Percentiles rank a stretch among this genome's conserved stretches.
Evolutionary conservation across 2,329 filamentous ascomycete species (phyloP).

Genomic region (Moelleriella libera): DNA sequence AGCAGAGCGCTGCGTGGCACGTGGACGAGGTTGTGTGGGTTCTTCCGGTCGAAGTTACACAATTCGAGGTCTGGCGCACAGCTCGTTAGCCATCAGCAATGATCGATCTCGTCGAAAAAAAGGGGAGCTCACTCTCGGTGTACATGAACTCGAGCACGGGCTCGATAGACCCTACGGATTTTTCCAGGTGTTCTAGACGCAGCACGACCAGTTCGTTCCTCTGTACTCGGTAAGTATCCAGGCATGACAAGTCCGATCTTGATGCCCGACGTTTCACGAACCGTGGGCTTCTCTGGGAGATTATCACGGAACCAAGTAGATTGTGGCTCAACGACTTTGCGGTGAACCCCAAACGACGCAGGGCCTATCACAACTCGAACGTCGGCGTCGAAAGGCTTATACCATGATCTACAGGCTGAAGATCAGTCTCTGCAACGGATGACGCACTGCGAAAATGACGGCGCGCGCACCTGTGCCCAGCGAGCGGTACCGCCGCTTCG

Average conservation of each 20-base stretch:
- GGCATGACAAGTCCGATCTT: too few relatives aligned
- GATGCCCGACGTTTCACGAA: constrained; percentile 3
- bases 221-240: constrained; percentile 7
- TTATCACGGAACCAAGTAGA: constrained; percentile 20
- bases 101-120: neutral
- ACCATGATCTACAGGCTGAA: constrained; percentile 14
- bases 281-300: constrained; percentile 14
- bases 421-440: neutral
- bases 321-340: constrained; percentile 16
- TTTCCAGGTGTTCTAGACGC: constrained; percentile 5
- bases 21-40: constrained; percentile 13
- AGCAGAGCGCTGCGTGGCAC: constrained; percentile 17
- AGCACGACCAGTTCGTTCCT: constrained; percentile 13
- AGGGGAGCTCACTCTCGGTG: constrained; percentile 15
- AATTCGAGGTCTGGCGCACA: constrained; percentile 1
- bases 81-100: neutral
- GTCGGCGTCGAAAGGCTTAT: constrained; percentile 17
- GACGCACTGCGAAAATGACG: too few relatives aligned
- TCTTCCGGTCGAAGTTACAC: constrained; percentile 11
- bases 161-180: constrained; percentile 12
- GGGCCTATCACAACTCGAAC: constrained; percentile 13
- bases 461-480: constrained; percentile 11
- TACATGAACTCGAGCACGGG: constrained; percentile 21
- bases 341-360: constrained; percentile 16
- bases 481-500: constrained; percentile 4